A percentile compares a stretch with the other conserved stretches of the same genome.
phyloP scores from a whole-genome alignment of 2,329 filamentous ascomycete species.

The Arthrobotrys entomopaga region DNA sequence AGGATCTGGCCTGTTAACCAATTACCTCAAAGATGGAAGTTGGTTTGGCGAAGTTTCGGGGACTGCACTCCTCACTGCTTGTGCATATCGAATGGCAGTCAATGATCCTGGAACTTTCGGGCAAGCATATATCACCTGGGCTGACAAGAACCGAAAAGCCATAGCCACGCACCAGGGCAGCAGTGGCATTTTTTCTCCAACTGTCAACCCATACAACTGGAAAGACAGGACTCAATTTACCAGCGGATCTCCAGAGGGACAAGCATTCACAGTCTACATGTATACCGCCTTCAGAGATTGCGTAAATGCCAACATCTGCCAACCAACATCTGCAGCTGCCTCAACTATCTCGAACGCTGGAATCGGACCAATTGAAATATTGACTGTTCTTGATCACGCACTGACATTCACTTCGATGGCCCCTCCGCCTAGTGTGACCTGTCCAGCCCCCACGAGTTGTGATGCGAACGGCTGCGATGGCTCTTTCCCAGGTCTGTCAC shows the following conservation, averaged over 20 bases:
- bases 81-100: constrained; percentile 5
- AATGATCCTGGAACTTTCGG: constrained; percentile 5
- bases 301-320: constrained; percentile 3
- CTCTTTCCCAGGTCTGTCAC: constrained; percentile 9
- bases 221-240: constrained; percentile 6
- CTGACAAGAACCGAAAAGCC: neutral
- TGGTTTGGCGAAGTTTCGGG: constrained; percentile 5
- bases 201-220: constrained; percentile 5
- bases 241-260: constrained; percentile 4
- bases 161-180: constrained; percentile 4
- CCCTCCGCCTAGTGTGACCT: constrained; percentile 5
- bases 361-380: constrained; percentile 4
- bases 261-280: constrained; percentile 6
- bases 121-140: constrained; percentile 5
- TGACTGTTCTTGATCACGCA: constrained; percentile 5
- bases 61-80: constrained; percentile 3
- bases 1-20: constrained; percentile 5
- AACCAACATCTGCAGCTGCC: constrained; percentile 5
- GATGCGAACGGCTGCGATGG: constrained; percentile 21
- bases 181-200: constrained; percentile 2
- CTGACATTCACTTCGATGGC: constrained; percentile 3
- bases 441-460: constrained; percentile 10
- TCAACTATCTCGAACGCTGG: constrained; percentile 5
- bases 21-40: constrained; percentile 6
- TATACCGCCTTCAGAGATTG: constrained; percentile 5